Base-by-base conservation (phyloP, 129 eudicot genomes). In the Erigeron canadensis region DNA sequence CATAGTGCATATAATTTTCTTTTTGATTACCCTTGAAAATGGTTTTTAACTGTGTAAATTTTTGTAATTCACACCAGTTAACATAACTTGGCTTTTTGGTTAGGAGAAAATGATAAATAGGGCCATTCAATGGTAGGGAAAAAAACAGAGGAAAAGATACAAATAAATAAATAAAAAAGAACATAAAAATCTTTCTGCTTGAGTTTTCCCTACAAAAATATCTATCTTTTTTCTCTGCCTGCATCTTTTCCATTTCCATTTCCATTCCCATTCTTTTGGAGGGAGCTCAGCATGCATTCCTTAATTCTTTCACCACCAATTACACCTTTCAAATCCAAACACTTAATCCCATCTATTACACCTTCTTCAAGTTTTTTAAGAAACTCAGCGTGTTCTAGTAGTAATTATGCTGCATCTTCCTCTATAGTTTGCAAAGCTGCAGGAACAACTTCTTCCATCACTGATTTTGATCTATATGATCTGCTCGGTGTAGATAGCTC, bases 401-500 rank as follows among this genome's bases (percentile, higher is more conserved):
- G 39, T 48, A 50, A 56, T 59, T 18, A 50, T 50, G 19, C 56
- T n/a, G n/a, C n/a, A n/a, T n/a, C n/a, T 10, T 11, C 70, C n/a
- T 65, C 81, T 69, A 50, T 81, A 11, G 37, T 70, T 10, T 86
- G 90, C 50, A 79, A 66, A 10, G 65, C 65, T 21, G 63, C 84
- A 18, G 51, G 78, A 53, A 69, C 82, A 23, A 58, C 85, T 17
- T 78, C 79, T 39, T 81, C 86, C 5, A 82, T 89, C 6, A 67
- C 87, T 0, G 94, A 87, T 48, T 85, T 84, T 65, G 91, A 92
- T 79, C 88, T 92, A 0, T 92, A 92, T 16, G 96, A 89, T 68
- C 95, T 92, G 22, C 78, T 92, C 2, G 98, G 98, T 0, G 78
- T 92, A 2, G 95, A 92, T 17, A 84, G 88, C n/a, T 79, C 85